Conservation (phyloP, 345 rosid genomes). For the Atalantia buxifolia region DNA sequence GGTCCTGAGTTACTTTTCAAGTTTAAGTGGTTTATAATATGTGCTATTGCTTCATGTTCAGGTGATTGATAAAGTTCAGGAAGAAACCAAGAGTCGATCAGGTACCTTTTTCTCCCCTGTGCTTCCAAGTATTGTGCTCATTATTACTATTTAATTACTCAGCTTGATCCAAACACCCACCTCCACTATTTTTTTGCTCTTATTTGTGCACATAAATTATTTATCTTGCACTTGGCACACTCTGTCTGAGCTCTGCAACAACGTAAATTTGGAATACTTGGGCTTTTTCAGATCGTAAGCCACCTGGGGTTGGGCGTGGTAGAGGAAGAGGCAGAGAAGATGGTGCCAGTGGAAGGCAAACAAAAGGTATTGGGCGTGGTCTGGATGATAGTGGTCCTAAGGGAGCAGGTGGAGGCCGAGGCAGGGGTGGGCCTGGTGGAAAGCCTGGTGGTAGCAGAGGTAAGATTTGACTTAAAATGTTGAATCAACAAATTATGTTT, state of each 20-base stretch:
- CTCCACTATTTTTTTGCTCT: background rate
- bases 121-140: background rate
- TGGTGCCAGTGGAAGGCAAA: conserved; percentile 56
- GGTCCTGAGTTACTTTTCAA: background rate
- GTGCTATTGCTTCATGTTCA: conserved; percentile 25
- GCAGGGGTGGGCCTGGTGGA: conserved; percentile 63
- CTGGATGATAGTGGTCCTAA: conserved; percentile 63
- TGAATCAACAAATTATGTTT: background rate
- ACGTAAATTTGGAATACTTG: background rate
- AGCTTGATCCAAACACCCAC: background rate
- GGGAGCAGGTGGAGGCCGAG: conserved; percentile 66
- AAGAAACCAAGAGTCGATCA: conserved; percentile 69
- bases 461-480: conserved; percentile 11
- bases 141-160: background rate
- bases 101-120: conserved; percentile 25
- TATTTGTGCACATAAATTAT: background rate
- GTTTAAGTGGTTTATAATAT: background rate
- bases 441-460: conserved; percentile 59
- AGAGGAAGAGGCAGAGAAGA: conserved; percentile 88
- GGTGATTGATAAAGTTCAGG: conserved; percentile 89
- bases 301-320: conserved; percentile 81
- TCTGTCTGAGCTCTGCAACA: background rate
- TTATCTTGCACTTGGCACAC: background rate
- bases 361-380: conserved; percentile 66
- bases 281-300: conserved; percentile 55